Base-by-base conservation (phyloP, 139 green algal genomes). In the Gonium pectorale region DNA sequence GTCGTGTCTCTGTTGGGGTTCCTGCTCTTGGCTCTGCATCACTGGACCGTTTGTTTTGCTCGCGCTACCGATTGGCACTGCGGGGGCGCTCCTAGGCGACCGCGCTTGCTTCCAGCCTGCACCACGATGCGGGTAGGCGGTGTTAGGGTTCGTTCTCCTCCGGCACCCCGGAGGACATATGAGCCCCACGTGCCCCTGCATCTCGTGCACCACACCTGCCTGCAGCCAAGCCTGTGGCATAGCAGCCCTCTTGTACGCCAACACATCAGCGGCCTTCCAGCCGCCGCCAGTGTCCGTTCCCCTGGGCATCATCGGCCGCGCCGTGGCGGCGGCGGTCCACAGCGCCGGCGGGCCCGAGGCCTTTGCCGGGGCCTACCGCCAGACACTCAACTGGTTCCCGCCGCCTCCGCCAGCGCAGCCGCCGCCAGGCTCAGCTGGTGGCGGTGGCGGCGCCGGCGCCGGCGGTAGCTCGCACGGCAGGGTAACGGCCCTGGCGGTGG, bases 351-450 rank as follows among this genome's bases (percentile, higher is more conserved):
- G 75, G 29, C 8, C 22, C 26, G 56, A 5, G 11, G 29, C 29
- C 11, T 82, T 82, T 21, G n/a, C 21, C 0, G 22, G n/a, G 2
- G 0, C n/a, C 13, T 82, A 82, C 29, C 75, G 75, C 11, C 24
- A 35, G 56, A 60, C 41, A 0, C 75, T 82, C 19, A 82, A 71
- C 60, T 82, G 59, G 40, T 54, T 64, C 24, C 21, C 51, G 2
- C 70, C 44, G 43, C 11, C 29, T 2, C 46, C 70, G 49, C 49
- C 71, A 5, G 6, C 33, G 24, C 33, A 33, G 54, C 49, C 49
- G 9, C 35, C 71, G 29, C 15, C 27, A n/a, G n/a, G n/a, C n/a
- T n/a, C n/a, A n/a, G n/a, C n/a, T n/a, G 27, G 24, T 3, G 27
- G 1, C 29, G 6, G 1, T 24, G 66, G 21, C 38, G 67, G 17